Percentiles rank a stretch among this genome's conserved stretches.
These are phyloP conservation scores for Begonia peltatifolia DNA, from an alignment of 306 rosid species.

Conservation along the genomic window DNA sequence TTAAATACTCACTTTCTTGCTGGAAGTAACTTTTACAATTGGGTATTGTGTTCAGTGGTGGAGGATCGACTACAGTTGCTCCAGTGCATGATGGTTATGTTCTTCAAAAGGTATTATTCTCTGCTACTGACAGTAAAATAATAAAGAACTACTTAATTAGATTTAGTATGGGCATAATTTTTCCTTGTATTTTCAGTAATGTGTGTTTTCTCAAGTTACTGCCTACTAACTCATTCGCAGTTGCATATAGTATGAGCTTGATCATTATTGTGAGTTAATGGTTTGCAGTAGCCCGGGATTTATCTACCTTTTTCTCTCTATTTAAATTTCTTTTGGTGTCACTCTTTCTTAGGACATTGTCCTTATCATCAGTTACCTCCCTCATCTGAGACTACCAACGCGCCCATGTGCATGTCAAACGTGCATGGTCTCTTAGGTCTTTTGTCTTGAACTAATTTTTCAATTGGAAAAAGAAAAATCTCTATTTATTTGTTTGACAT, in stretches of 20 bases:
- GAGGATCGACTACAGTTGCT: constrained; percentile 94
- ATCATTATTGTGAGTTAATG: neutral
- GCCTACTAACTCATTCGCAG: neutral
- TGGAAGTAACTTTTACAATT: neutral
- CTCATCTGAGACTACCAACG: no score
- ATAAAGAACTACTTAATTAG: neutral
- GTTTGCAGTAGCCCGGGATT: neutral
- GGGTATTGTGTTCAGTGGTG: constrained; percentile 41
- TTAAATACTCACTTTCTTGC: neutral
- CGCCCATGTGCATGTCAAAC: no score
- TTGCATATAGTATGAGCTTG: neutral
- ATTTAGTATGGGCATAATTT: no score
- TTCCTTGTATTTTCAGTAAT: neutral
- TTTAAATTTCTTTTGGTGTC: no score
- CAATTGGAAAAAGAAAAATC: no score
- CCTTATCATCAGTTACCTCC: no score
- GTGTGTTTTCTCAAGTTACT: neutral
- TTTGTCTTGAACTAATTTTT: neutral
- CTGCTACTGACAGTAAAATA: neutral
- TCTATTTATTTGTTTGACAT: no score
- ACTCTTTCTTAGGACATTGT: no score
- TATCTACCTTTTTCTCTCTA: neutral
- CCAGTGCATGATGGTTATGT: constrained; percentile 98
- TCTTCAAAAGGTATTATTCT: constrained; percentile 69
- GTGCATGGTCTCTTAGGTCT: neutral